phyloP scores from a whole-genome alignment of 2,329 filamentous ascomycete genomes.

The Cytospora leucostoma region DNA sequence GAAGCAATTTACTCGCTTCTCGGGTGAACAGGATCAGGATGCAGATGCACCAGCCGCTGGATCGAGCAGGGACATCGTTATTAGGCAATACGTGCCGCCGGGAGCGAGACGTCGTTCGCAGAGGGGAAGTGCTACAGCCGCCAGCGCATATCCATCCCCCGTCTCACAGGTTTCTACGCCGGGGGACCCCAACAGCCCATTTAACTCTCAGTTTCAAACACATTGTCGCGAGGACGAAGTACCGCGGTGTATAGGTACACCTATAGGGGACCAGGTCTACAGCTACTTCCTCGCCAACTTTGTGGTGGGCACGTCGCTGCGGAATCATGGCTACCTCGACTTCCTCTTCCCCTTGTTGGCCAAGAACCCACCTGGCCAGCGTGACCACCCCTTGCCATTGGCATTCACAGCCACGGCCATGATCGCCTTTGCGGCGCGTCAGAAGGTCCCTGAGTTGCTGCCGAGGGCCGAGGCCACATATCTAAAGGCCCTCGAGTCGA shows the following conservation, averaged over 20 bases:
- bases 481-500: slow-evolving; percentile 23
- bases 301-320: slow-evolving; percentile 22
- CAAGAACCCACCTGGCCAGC: slow-evolving; percentile 9
- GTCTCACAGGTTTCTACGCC: slow-evolving; percentile 14
- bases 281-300: slow-evolving; percentile 27
- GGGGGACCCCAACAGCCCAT: neutral
- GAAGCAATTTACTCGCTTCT: slow-evolving; percentile 27
- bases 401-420: slow-evolving; percentile 27
- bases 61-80: slow-evolving; percentile 9
- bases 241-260: slow-evolving; percentile 22
- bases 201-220: slow-evolving; percentile 2
- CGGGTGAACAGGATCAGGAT: slow-evolving; percentile 22
- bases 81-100: slow-evolving; percentile 14
- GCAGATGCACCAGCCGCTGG: slow-evolving; percentile 14
- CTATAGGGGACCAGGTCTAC: slow-evolving; percentile 27
- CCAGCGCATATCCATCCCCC: slow-evolving; percentile 22
- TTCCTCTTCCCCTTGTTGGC: slow-evolving; percentile 26
- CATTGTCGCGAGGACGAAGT: slow-evolving; percentile 10
- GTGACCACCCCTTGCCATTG: slow-evolving; percentile 22
- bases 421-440: slow-evolving; percentile 26
- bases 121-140: neutral
- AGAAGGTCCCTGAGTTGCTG: slow-evolving; percentile 23
- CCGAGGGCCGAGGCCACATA: slow-evolving; percentile 25
- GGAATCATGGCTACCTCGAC: slow-evolving; percentile 27
- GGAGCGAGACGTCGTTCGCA: neutral